phyloP scores from a whole-genome alignment of 306 rosid species.

The Phaseolus lunatus region DNA sequence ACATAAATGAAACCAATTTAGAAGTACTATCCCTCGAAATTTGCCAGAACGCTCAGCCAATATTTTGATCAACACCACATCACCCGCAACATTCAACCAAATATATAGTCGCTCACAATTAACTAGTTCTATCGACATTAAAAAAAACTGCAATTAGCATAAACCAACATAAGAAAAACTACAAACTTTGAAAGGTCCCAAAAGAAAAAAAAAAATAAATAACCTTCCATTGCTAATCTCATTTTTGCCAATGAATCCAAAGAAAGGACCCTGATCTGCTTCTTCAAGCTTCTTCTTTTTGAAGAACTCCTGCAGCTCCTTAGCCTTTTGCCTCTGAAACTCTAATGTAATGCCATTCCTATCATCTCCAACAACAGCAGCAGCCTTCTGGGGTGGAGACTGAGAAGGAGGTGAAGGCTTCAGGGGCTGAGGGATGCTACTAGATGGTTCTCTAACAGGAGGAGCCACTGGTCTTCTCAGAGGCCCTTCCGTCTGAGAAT shows the following conservation, averaged over 20 bases:
- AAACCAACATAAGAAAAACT: slow-evolving; percentile 32
- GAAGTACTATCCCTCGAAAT: not conserved
- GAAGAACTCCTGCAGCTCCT: slow-evolving; percentile 92
- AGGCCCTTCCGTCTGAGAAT: slow-evolving; percentile 88
- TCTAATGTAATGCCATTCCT: slow-evolving; percentile 71
- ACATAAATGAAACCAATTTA: slow-evolving; percentile 7
- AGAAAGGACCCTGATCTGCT: slow-evolving; percentile 76
- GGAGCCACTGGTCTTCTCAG: slow-evolving; percentile 92
- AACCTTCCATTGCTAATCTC: slow-evolving; percentile 94
- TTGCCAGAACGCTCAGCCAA: slow-evolving; percentile 30
- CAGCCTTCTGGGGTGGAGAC: slow-evolving; percentile 44
- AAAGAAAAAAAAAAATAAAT: too few relatives aligned
- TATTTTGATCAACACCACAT: slow-evolving; percentile 27
- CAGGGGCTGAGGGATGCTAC: slow-evolving; percentile 61
- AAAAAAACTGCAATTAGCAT: not conserved
- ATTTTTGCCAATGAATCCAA: slow-evolving; percentile 90
- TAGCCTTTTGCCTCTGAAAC: slow-evolving; percentile 98
- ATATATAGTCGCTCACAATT: slow-evolving; percentile 27
- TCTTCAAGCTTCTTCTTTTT: slow-evolving; percentile 90
- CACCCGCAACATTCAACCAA: not conserved
- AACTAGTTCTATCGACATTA: not conserved
- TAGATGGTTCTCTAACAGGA: slow-evolving; percentile 68
- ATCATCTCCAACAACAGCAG: slow-evolving; percentile 50
- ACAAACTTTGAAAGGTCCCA: not conserved
- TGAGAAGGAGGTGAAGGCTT: slow-evolving; percentile 71